Percentiles rank a stretch among this genome's conserved stretches.
phyloP scores from a whole-genome alignment of 768 basidiomycete genomes.

The Nidularia sp. region DNA sequence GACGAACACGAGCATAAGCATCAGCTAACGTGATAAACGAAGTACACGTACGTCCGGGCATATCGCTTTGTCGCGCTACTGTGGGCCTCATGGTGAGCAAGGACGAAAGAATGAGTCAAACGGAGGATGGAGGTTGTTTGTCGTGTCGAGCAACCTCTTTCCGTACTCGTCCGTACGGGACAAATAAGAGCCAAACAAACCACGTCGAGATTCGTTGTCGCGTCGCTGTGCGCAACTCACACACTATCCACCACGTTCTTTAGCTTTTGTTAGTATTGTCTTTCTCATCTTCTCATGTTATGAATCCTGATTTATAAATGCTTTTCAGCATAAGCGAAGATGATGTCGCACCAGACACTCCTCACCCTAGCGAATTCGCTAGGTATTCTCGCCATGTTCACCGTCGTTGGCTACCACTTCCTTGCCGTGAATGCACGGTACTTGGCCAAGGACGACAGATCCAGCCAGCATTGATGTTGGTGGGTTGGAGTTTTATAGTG shows the following conservation, averaged over 20 bases:
- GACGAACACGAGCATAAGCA: slow-evolving; percentile 2
- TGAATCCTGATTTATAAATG: background rate
- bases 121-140: slow-evolving; percentile 8
- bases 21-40: background rate
- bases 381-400: slow-evolving; percentile 81
- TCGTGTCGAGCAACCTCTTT: slow-evolving; percentile 10
- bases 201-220: slow-evolving; percentile 1
- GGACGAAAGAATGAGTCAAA: slow-evolving; percentile 11
- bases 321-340: slow-evolving; percentile 22
- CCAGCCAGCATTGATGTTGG: too few relatives aligned
- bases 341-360: slow-evolving; percentile 81
- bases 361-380: slow-evolving; percentile 81
- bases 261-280: background rate
- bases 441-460: slow-evolving; percentile 7
- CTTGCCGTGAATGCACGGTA: slow-evolving; percentile 74
- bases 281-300: background rate
- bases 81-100: slow-evolving; percentile 58
- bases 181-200: slow-evolving; percentile 26
- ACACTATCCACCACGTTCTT: slow-evolving; percentile 1
- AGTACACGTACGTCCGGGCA: slow-evolving; percentile 73
- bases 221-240: slow-evolving; percentile 1
- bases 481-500: too few relatives aligned
- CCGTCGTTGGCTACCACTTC: slow-evolving; percentile 87
- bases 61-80: slow-evolving; percentile 57
- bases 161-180: slow-evolving; percentile 28